These are phyloP conservation scores for Albifimbria verrucaria DNA, from an alignment of 2,329 filamentous ascomycete genomes.

Conservation along the genomic window DNA sequence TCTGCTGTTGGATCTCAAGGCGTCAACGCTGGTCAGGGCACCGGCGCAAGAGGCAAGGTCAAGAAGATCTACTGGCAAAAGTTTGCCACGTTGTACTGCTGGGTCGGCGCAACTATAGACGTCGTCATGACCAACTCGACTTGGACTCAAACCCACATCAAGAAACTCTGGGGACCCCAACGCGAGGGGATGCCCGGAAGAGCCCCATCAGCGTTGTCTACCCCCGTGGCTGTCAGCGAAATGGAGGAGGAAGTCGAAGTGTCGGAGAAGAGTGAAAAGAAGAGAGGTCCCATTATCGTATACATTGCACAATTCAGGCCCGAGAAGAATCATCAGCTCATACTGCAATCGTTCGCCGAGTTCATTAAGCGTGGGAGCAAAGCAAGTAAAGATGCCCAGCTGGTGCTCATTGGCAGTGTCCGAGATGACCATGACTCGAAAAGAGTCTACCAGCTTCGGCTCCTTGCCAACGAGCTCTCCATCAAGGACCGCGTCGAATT, in stretches of 20 bases:
- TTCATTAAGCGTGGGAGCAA: conserved; percentile 59
- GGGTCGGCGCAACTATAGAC: conserved; percentile 79
- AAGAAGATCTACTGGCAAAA: conserved; percentile 85
- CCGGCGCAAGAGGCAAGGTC: conserved; percentile 62
- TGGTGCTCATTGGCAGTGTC: conserved; percentile 91
- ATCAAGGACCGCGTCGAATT: conserved; percentile 85
- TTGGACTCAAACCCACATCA: conserved; percentile 87
- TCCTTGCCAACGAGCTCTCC: conserved; percentile 81
- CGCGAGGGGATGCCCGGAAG: conserved; percentile 41
- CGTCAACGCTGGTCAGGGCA: conserved; percentile 79
- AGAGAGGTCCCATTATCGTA: conserved; percentile 69
- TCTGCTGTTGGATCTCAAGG: conserved; percentile 60
- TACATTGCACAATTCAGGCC: conserved; percentile 98
- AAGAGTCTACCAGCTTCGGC: conserved; percentile 81
- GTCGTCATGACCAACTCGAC: conserved; percentile 97
- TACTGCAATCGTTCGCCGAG: conserved; percentile 78
- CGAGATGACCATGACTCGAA: conserved; percentile 77
- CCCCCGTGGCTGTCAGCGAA: conserved; percentile 86
- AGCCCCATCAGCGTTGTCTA: conserved; percentile 74
- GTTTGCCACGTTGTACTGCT: conserved; percentile 80
- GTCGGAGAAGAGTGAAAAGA: conserved; percentile 63
- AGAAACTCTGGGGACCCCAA: conserved; percentile 70
- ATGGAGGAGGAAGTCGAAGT: conserved; percentile 73
- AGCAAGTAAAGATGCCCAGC: conserved; percentile 54
- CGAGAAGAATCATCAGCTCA: conserved; percentile 91